These are phyloP conservation scores for Pseudisothecium myosuroides DNA, from an alignment of 225 moss, liverwort and hornwort species.

Conservation along the genomic window DNA sequence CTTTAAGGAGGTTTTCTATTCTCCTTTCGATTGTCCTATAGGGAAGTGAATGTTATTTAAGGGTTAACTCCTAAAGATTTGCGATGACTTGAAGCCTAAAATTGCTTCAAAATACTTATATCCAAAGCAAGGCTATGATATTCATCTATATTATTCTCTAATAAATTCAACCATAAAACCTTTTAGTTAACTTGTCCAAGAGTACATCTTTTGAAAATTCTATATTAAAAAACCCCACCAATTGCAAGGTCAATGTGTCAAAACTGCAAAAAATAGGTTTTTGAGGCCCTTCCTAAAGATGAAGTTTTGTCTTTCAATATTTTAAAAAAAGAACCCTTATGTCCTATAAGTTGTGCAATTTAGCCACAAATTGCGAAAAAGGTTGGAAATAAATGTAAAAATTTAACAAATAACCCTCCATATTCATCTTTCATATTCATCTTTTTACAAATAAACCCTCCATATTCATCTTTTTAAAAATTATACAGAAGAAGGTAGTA, in stretches of 20 bases:
- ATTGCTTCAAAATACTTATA: neutral
- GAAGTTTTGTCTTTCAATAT: neutral
- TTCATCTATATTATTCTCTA: neutral
- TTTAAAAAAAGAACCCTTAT: neutral
- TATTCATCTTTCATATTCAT: neutral
- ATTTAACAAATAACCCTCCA: neutral
- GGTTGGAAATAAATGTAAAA: neutral
- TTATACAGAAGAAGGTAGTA: neutral
- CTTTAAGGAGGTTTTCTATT: neutral
- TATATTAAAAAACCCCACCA: fast-evolving
- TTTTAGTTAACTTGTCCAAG: neutral
- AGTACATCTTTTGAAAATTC: neutral
- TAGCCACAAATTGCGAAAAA: neutral
- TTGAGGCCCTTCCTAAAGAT: neutral
- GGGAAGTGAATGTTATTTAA: neutral
- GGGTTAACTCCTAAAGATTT: neutral
- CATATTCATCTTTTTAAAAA: neutral
- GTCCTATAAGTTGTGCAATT: neutral
- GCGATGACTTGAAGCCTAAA: fast-evolving
- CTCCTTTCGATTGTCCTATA: neutral
- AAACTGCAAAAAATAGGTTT: neutral
- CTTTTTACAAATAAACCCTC: neutral
- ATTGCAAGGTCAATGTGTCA: neutral
- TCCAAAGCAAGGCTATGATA: neutral
- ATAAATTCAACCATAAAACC: neutral